phyloP scores from a whole-genome alignment of 306 rosid genomes.

The Lathyrus tuberosus region DNA sequence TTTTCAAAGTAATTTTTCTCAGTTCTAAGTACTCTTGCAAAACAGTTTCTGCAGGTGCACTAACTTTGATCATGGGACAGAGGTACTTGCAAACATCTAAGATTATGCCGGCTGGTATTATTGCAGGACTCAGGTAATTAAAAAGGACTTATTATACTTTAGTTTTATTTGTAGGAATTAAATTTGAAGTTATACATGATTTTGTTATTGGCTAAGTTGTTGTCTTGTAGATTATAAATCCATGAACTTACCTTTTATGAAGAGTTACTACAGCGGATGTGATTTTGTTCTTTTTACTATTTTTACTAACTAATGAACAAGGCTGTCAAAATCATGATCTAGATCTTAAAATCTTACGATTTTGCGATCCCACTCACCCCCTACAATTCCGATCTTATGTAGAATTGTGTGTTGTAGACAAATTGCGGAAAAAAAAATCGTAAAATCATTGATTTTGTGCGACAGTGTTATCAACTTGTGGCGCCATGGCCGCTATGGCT shows the following conservation, averaged over 20 bases:
- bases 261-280: slow-evolving; percentile 1
- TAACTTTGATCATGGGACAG: slow-evolving; percentile 82
- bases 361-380: no score
- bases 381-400: no score
- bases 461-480: no score
- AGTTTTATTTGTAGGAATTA: slow-evolving; percentile 4
- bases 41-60: slow-evolving; percentile 65
- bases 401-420: no score
- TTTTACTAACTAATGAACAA: background rate
- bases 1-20: background rate
- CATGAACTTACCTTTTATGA: background rate
- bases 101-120: slow-evolving; percentile 88
- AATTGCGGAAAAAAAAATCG: no score
- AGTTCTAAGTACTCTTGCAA: slow-evolving; percentile 26
- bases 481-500: no score
- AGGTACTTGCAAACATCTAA: slow-evolving; percentile 75
- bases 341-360: no score
- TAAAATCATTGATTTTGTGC: no score
- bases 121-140: slow-evolving; percentile 82
- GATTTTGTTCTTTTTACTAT: background rate
- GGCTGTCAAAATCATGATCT: no score
- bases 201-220: slow-evolving; percentile 5
- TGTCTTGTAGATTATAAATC: slow-evolving; percentile 23
- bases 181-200: background rate
- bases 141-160: slow-evolving; percentile 8